A percentile compares a stretch with the other conserved stretches of the same genome.
Evolutionary conservation across 805 yeast genomes (phyloP).

Genomic region (Saturnispora mendoncae): DNA sequence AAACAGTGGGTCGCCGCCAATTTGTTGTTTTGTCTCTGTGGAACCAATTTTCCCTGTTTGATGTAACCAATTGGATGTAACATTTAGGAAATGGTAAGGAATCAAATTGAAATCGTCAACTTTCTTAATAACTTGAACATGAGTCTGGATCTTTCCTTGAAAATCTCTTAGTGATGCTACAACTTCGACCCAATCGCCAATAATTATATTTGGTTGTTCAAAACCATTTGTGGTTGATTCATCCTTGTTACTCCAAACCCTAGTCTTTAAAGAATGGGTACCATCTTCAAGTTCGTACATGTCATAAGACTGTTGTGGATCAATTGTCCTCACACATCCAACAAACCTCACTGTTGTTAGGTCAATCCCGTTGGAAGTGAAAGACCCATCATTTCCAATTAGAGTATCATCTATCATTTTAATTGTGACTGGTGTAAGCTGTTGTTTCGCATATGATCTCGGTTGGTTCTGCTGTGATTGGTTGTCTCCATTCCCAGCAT

Average conservation of each 20-base stretch:
- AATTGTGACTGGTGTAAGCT: constrained; percentile 60
- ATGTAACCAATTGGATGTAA: constrained; percentile 47
- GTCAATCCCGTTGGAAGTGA: constrained; percentile 48
- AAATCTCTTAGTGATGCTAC: constrained; percentile 51
- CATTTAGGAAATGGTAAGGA: constrained; percentile 57
- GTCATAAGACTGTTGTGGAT: constrained; percentile 46
- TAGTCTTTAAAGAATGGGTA: constrained; percentile 56
- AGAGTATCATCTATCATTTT: constrained; percentile 56
- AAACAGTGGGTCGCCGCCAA: constrained; percentile 28
- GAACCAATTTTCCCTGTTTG: constrained; percentile 28
- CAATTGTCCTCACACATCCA: constrained; percentile 61
- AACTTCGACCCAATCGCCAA: constrained; percentile 54
- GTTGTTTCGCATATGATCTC: constrained; percentile 24
- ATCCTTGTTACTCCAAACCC: constrained; percentile 54
- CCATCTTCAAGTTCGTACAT: constrained; percentile 67
- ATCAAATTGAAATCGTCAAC: constrained; percentile 60
- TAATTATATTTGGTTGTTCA: constrained; percentile 26
- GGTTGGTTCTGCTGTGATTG: constrained; percentile 20
- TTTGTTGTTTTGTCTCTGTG: constrained; percentile 17
- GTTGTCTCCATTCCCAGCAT: constrained; percentile 17
- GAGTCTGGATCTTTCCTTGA: constrained; percentile 54
- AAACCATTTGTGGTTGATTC: constrained; percentile 37
- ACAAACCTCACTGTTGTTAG: constrained; percentile 56
- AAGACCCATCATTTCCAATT: constrained; percentile 60
- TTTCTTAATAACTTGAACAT: constrained; percentile 50